Conservation (phyloP, 371 early-diverging fungal genomes). For the Dinochytrium kinnereticum region DNA sequence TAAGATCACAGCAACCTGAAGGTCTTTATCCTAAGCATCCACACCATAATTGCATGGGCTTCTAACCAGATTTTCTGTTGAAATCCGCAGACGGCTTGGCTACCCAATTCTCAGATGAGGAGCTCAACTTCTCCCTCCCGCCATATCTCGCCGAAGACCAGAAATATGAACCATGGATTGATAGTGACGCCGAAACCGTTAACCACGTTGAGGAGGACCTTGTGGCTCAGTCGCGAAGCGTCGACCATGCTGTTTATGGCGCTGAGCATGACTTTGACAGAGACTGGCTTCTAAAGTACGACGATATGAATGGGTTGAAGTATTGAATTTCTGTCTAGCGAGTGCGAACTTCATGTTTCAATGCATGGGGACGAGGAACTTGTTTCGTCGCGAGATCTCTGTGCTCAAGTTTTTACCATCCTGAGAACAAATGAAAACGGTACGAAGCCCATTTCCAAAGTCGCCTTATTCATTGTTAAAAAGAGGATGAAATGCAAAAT, state of each 20-base stretch:
- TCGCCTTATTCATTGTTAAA: neutral
- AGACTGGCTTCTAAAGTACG: constrained; percentile 41
- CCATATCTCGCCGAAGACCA: constrained; percentile 3
- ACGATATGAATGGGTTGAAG: neutral
- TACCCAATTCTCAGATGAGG: neutral
- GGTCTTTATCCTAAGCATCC: too few relatives aligned
- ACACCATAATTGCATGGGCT: too few relatives aligned
- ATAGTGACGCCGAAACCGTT: constrained; percentile 30
- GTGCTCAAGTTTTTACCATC: constrained; percentile 51
- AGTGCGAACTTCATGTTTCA: constrained; percentile 43
- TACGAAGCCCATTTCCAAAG: neutral
- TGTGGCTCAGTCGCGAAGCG: neutral
- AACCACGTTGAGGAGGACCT: constrained; percentile 5
- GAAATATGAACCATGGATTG: constrained; percentile 7
- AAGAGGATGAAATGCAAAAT: constrained; percentile 50
- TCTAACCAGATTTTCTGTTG: too few relatives aligned
- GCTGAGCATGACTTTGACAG: neutral
- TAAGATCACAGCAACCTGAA: too few relatives aligned
- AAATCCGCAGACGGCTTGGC: neutral
- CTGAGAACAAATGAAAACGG: constrained; percentile 36
- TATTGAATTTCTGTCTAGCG: constrained; percentile 20
- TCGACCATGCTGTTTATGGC: neutral
- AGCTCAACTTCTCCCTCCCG: neutral
- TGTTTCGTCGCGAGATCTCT: constrained; percentile 42
- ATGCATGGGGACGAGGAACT: constrained; percentile 24